These are phyloP conservation scores for Nakazawaea anatomiae DNA, from an alignment of 805 yeast genomes.

Conservation along the genomic window DNA sequence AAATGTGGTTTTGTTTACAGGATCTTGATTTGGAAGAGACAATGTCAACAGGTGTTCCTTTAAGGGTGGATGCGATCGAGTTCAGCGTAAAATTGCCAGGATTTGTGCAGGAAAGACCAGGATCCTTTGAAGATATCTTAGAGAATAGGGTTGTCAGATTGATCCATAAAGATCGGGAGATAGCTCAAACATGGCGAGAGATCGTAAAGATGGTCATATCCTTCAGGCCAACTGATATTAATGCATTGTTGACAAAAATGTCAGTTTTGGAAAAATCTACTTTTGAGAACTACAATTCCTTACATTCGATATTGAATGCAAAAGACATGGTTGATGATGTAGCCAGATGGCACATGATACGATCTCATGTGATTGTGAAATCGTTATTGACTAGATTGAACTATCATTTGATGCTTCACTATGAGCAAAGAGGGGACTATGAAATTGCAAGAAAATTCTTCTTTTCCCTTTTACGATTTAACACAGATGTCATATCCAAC, in stretches of 20 bases:
- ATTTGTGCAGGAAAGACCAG: slow-evolving; percentile 16
- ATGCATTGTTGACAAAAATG: slow-evolving; percentile 26
- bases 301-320: slow-evolving; percentile 13
- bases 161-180: slow-evolving; percentile 20
- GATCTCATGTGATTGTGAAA: slow-evolving; percentile 19
- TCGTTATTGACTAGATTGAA: slow-evolving; percentile 33
- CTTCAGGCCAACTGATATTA: slow-evolving; percentile 23
- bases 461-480: slow-evolving; percentile 26
- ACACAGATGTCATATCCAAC: slow-evolving; percentile 30
- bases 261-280: slow-evolving; percentile 13
- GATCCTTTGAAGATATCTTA: slow-evolving; percentile 3
- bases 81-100: slow-evolving; percentile 40
- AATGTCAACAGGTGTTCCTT: slow-evolving; percentile 33
- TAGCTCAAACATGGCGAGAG: slow-evolving; percentile 24
- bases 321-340: slow-evolving; percentile 17
- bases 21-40: slow-evolving; percentile 37
- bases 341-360: slow-evolving; percentile 16
- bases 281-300: neutral
- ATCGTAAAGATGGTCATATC: slow-evolving; percentile 36
- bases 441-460: slow-evolving; percentile 29
- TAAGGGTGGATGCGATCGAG: slow-evolving; percentile 30
- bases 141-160: slow-evolving; percentile 4
- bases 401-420: slow-evolving; percentile 35
- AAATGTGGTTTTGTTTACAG: slow-evolving; percentile 47
- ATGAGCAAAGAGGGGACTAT: slow-evolving; percentile 25